These are phyloP conservation scores for Claviceps capensis DNA, from an alignment of 2,329 filamentous ascomycete genomes.

Conservation along the genomic window DNA sequence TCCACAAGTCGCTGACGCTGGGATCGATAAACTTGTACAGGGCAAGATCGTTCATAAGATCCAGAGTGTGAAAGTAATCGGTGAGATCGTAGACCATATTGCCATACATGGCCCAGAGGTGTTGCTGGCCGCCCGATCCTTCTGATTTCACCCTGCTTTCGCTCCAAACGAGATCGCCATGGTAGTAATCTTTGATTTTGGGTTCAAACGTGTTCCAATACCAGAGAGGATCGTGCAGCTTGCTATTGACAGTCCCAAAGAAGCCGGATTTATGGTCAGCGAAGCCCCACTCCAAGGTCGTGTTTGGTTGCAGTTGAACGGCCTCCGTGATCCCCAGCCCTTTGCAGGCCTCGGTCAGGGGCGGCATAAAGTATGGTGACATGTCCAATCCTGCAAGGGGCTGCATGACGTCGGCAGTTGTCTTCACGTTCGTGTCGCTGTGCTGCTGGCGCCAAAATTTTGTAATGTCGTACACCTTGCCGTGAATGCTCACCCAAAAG, in stretches of 20 bases:
- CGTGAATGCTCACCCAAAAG: slow-evolving; percentile 78
- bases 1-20: slow-evolving; percentile 53
- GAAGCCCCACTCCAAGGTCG: slow-evolving; percentile 37
- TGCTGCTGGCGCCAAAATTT: slow-evolving; percentile 81
- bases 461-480: slow-evolving; percentile 81
- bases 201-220: slow-evolving; percentile 64
- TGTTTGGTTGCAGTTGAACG: slow-evolving; percentile 48
- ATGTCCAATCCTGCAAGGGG: slow-evolving; percentile 66
- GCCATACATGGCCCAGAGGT: slow-evolving; percentile 69
- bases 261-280: slow-evolving; percentile 61
- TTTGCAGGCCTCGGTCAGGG: slow-evolving; percentile 60
- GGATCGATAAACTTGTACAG: slow-evolving; percentile 60
- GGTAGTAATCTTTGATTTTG: slow-evolving; percentile 71
- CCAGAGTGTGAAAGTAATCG: slow-evolving; percentile 73
- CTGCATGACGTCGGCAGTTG: slow-evolving; percentile 52
- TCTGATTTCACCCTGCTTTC: slow-evolving; percentile 44
- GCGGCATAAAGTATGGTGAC: slow-evolving; percentile 74
- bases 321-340: slow-evolving; percentile 51
- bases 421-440: slow-evolving; percentile 55
- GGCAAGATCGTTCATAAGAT: slow-evolving; percentile 37
- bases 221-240: slow-evolving; percentile 55
- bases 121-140: slow-evolving; percentile 47
- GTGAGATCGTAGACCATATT: slow-evolving; percentile 76
- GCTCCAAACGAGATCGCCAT: slow-evolving; percentile 71
- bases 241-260: slow-evolving; percentile 40